Evolutionary conservation across 805 yeast species (phyloP).

Genomic region (Monosporozyma siamensis): DNA sequence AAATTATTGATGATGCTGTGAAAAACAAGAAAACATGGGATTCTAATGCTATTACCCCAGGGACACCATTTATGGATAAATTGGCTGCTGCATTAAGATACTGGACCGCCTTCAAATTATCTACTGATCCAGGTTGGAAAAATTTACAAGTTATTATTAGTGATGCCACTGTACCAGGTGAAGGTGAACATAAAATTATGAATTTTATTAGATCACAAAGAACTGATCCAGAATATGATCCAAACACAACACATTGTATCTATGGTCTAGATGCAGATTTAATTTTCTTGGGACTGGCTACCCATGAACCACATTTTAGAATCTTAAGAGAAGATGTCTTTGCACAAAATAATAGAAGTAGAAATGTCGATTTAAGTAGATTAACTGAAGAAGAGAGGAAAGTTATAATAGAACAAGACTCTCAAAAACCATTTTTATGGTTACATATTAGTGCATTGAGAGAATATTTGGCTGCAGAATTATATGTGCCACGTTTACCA

Average conservation of each 20-base stretch:
- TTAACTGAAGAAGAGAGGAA: constrained; percentile 52
- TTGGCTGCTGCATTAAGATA: constrained; percentile 74
- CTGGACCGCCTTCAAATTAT: constrained; percentile 85
- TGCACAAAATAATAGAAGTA: constrained; percentile 46
- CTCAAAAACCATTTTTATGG: constrained; percentile 84
- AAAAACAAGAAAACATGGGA: constrained; percentile 81
- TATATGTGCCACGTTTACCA: constrained; percentile 57
- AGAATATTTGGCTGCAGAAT: constrained; percentile 79
- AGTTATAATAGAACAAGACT: constrained; percentile 27
- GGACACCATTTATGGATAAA: constrained; percentile 94
- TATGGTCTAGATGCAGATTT: constrained; percentile 97
- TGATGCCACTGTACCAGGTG: constrained; percentile 97
- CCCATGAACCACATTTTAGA: constrained; percentile 95
- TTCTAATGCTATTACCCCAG: constrained; percentile 95
- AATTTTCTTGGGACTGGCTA: constrained; percentile 89
- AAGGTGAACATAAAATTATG: constrained; percentile 98
- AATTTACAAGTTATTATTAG: constrained; percentile 80
- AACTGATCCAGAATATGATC: constrained; percentile 75
- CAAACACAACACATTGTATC: constrained; percentile 91
- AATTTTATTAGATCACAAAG: constrained; percentile 87
- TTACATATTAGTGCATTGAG: constrained; percentile 78
- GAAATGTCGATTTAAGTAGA: constrained; percentile 22
- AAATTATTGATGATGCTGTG: constrained; percentile 64
- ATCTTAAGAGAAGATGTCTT: constrained; percentile 94
- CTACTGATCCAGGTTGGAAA: constrained; percentile 90